phyloP scores from a whole-genome alignment of 768 basidiomycete genomes.

The Boletus speciosus region DNA sequence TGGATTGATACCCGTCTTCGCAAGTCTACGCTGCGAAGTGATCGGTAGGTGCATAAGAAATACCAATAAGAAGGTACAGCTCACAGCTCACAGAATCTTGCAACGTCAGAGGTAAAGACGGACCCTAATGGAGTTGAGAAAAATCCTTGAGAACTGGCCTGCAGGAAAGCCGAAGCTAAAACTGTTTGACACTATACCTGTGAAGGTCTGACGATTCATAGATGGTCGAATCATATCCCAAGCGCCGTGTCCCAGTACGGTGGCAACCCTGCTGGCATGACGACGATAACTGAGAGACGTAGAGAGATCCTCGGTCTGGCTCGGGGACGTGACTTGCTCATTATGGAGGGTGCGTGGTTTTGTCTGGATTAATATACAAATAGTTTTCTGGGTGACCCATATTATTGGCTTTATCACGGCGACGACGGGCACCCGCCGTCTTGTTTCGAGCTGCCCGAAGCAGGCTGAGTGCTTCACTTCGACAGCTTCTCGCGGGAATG shows the following conservation, averaged over 20 bases:
- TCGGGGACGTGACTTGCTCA: conserved; percentile 65
- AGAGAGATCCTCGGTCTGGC: conserved; percentile 61
- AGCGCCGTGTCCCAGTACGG: conserved; percentile 47
- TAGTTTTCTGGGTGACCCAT: conserved; percentile 55
- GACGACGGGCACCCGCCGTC: conserved; percentile 54
- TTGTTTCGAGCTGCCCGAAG: conserved; percentile 71
- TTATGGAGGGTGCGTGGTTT: conserved; percentile 59
- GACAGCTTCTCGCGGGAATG: conserved; percentile 77
- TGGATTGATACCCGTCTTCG: conserved; percentile 60
- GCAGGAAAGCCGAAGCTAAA: conserved; percentile 61
- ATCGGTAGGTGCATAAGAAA: conserved; percentile 40
- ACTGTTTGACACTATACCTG: conserved; percentile 71
- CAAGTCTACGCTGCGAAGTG: conserved; percentile 46
- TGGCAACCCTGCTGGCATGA: conserved; percentile 77
- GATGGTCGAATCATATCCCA: background rate
- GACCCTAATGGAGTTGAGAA: conserved; percentile 66
- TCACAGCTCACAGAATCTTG: conserved; percentile 4
- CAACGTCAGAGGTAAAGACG: conserved; percentile 58
- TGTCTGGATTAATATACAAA: background rate
- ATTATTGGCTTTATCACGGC: conserved; percentile 66
- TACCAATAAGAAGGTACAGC: background rate
- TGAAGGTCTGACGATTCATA: conserved; percentile 24
- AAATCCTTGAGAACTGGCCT: conserved; percentile 67
- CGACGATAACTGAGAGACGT: conserved; percentile 58
- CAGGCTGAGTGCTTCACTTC: conserved; percentile 76